A percentile compares a stretch with the other conserved stretches of the same genome.
These are phyloP conservation scores for Mycena rosella DNA, from an alignment of 768 basidiomycete genomes.

Conservation along the genomic window DNA sequence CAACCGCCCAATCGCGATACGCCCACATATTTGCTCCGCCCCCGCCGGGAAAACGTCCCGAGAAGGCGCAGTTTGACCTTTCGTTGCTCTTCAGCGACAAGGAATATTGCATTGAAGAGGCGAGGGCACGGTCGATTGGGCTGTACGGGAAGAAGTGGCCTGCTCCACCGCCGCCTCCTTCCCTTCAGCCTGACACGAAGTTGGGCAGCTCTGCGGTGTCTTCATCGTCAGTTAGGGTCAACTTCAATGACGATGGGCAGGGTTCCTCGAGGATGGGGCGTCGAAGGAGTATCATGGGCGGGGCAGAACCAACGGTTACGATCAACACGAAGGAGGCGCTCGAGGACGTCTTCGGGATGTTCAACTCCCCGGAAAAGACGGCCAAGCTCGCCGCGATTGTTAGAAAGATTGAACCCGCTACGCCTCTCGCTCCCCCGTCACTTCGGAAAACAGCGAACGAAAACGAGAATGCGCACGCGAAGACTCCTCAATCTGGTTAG, in stretches of 20 bases:
- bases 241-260: conserved; percentile 72
- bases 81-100: conserved; percentile 81
- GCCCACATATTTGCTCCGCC: conserved; percentile 81
- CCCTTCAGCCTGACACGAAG: conserved; percentile 40
- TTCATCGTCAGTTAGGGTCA: conserved; percentile 56
- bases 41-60: conserved; percentile 75
- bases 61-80: conserved; percentile 78
- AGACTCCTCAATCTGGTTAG: conserved; percentile 31
- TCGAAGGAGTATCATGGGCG: conserved; percentile 59
- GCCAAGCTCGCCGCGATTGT: conserved; percentile 62
- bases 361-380: conserved; percentile 90
- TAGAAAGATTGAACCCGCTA: conserved; percentile 76
- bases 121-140: conserved; percentile 84
- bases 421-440: conserved; percentile 54
- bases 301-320: conserved; percentile 87
- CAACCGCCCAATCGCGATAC: conserved; percentile 68
- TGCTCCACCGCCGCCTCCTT: conserved; percentile 67
- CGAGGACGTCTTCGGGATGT: conserved; percentile 95
- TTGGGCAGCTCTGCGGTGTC: conserved; percentile 33
- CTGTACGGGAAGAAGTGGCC: conserved; percentile 88
- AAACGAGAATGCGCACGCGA: conserved; percentile 56
- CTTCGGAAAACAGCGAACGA: conserved; percentile 47
- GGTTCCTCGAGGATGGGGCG: conserved; percentile 60
- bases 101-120: conserved; percentile 91
- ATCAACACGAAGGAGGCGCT: conserved; percentile 98